Percentiles rank a stretch among this genome's conserved stretches.
These are phyloP conservation scores for Magnaporthiopsis poae DNA, from an alignment of 2,329 filamentous ascomycete species.

Conservation along the genomic window DNA sequence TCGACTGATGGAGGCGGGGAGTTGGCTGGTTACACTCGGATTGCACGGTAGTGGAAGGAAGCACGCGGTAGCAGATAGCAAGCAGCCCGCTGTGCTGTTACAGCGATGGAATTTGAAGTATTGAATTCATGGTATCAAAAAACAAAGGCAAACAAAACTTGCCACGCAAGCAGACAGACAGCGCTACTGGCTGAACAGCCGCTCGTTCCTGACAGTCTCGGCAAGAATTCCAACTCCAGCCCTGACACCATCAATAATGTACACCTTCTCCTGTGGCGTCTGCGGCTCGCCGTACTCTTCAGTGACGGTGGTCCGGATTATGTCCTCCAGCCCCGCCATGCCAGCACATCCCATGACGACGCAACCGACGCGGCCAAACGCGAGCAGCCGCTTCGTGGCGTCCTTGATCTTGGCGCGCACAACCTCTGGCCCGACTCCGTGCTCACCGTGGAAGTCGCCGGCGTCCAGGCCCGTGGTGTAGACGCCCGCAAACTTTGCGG, in stretches of 20 bases:
- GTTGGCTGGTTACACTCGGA: no score
- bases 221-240: constrained; percentile 57
- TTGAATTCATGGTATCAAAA: not conserved
- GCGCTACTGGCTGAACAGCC: constrained; percentile 22
- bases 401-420: constrained; percentile 57
- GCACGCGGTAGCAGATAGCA: not conserved
- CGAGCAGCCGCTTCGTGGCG: constrained; percentile 58
- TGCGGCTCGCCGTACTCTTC: constrained; percentile 48
- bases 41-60: not conserved
- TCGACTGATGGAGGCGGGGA: constrained; percentile 29
- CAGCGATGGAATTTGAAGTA: not conserved
- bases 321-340: constrained; percentile 75
- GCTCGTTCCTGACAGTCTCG: constrained; percentile 36
- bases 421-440: constrained; percentile 49
- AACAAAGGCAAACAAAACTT: not conserved
- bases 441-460: constrained; percentile 59
- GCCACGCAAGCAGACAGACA: no score
- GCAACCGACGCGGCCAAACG: constrained; percentile 46
- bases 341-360: constrained; percentile 83
- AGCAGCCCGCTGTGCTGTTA: not conserved
- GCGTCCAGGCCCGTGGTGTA: constrained; percentile 74
- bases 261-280: constrained; percentile 41
- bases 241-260: constrained; percentile 71
- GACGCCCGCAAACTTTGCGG: constrained; percentile 62
- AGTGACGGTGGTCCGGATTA: constrained; percentile 59